Evolutionary conservation across 1,284 basidiomycete species (phyloP).

Genomic region (Sanguinoderma infundibulare): DNA sequence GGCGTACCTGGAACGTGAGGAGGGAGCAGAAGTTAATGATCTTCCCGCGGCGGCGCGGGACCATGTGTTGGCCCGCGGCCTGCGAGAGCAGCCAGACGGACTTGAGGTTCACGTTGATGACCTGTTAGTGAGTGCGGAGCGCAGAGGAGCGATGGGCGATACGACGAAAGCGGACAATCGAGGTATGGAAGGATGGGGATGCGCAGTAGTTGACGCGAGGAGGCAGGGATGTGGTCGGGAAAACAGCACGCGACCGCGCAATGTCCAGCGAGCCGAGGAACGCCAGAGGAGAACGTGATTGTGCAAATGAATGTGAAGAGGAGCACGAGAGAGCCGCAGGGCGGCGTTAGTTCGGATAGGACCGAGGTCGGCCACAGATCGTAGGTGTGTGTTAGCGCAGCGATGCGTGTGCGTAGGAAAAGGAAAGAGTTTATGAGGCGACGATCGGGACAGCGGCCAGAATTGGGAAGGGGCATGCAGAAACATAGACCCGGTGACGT

Average conservation of each 20-base stretch:
- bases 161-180: neutral
- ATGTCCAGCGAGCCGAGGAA: neutral
- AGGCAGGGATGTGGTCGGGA: neutral
- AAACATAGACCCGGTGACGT: slow-evolving; percentile 19
- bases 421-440: slow-evolving; percentile 2
- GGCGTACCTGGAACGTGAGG: slow-evolving; percentile 66
- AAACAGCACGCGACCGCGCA: slow-evolving; percentile 2
- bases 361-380: slow-evolving; percentile 14
- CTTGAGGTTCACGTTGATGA: slow-evolving; percentile 80
- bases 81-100: slow-evolving; percentile 78
- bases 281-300: neutral
- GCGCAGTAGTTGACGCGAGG: neutral
- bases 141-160: neutral
- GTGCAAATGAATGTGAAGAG: neutral
- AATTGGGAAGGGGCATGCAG: slow-evolving; percentile 2
- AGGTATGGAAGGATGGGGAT: neutral
- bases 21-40: slow-evolving; percentile 85
- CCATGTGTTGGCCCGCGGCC: slow-evolving; percentile 82
- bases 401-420: slow-evolving; percentile 15
- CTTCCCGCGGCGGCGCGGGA: slow-evolving; percentile 73
- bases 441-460: slow-evolving; percentile 15
- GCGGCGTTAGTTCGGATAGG: slow-evolving; percentile 22
- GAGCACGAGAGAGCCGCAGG: neutral
- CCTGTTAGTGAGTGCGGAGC: slow-evolving; percentile 45
- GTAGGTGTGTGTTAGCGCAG: slow-evolving; percentile 2